Evolutionary conservation across 805 yeast species (phyloP).

Genomic region (Kregervanrija fluxuum): DNA sequence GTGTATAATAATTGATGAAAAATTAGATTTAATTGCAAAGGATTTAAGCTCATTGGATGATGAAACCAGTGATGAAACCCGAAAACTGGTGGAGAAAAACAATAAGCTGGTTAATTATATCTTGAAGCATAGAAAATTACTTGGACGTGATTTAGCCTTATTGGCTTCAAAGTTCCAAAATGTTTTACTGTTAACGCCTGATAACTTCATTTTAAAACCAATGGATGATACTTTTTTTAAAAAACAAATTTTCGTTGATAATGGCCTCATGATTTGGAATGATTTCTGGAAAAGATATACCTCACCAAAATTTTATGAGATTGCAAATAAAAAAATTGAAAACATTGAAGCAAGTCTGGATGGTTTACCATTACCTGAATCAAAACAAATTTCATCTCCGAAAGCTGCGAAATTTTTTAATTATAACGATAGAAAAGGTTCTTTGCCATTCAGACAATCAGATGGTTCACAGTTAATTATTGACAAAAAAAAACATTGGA

Average conservation of each 20-base stretch:
- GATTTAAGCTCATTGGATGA: too few species aligned
- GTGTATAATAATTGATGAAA: conserved; percentile 49
- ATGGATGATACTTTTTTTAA: conserved; percentile 32
- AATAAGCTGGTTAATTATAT: conserved; percentile 24
- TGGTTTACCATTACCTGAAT: conserved; percentile 18
- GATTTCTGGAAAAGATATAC: conserved; percentile 78
- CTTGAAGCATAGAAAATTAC: conserved; percentile 33
- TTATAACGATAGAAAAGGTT: conserved; percentile 31
- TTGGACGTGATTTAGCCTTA: conserved; percentile 33
- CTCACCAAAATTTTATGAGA: conserved; percentile 59
- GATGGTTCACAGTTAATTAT: conserved; percentile 46
- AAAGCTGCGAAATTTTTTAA: conserved; percentile 14
- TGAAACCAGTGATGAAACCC: too few species aligned
- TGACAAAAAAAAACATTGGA: conserved; percentile 40
- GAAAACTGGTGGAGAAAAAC: conserved; percentile 23
- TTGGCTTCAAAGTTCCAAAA: conserved; percentile 39
- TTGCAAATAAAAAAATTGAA: conserved; percentile 41
- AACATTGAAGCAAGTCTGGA: conserved; percentile 29
- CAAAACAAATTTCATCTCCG: conserved; percentile 19
- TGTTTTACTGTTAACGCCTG: conserved; percentile 39
- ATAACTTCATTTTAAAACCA: conserved; percentile 35
- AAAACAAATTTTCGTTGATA: conserved; percentile 39
- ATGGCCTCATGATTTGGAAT: conserved; percentile 68
- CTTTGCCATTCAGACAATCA: conserved; percentile 42
- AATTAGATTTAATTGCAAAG: conserved; percentile 30